Evolutionary conservation across 164 flowering plant species (phyloP).

Genomic region (Macadamia tetraphylla): DNA sequence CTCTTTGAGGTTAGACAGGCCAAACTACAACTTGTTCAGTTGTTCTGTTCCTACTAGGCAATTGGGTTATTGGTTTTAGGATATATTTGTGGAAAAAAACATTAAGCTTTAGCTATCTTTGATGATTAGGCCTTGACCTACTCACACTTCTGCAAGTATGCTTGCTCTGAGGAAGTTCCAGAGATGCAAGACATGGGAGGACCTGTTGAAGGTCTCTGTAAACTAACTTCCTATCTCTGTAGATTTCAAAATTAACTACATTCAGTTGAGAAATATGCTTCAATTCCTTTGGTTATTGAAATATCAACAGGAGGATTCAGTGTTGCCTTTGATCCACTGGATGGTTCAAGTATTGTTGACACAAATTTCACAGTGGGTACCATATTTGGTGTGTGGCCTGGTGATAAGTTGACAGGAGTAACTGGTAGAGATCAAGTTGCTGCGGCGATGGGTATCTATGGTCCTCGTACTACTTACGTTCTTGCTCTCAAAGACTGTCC

Average conservation of each 20-base stretch:
- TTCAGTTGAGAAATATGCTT: background rate
- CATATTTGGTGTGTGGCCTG: slow-evolving; percentile 99
- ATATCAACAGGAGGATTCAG: slow-evolving; percentile 79
- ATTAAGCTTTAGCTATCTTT: background rate
- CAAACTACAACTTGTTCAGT: background rate
- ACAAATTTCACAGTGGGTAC: slow-evolving; percentile 98
- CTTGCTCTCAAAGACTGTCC: slow-evolving; percentile 81
- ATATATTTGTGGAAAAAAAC: background rate
- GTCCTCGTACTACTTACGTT: slow-evolving; percentile 92
- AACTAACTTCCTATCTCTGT: background rate
- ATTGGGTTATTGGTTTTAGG: background rate
- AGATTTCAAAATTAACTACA: too few species aligned
- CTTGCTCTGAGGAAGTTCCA: slow-evolving; percentile 97
- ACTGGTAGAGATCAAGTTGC: slow-evolving; percentile 93
- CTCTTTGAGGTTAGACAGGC: slow-evolving; percentile 64
- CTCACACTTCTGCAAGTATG: slow-evolving; percentile 95
- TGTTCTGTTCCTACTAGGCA: too few species aligned
- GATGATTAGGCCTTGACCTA: slow-evolving; percentile 65
- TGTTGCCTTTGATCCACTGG: slow-evolving; percentile 96
- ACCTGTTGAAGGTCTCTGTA: slow-evolving; percentile 72
- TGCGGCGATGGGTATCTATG: slow-evolving; percentile 97
- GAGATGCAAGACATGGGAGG: slow-evolving; percentile 99
- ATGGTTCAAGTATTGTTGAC: slow-evolving; percentile 97
- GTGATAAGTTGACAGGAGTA: slow-evolving; percentile 79
- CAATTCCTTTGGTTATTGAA: slow-evolving; percentile 1